phyloP scores from a whole-genome alignment of 164 flowering plant species.

The Magnolia kwangsiensis region DNA sequence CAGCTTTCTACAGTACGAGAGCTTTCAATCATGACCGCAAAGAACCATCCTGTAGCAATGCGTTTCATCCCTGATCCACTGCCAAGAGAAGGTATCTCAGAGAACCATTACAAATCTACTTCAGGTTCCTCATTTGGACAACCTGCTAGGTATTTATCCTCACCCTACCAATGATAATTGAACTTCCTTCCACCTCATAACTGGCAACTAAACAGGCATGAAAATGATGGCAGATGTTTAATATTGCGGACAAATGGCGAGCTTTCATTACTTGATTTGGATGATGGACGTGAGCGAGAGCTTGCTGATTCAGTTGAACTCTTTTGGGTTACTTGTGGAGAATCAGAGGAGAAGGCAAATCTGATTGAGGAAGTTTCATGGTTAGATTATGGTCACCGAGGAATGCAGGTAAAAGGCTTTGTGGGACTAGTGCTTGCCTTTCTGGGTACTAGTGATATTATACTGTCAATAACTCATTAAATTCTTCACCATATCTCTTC shows the following conservation, averaged over 20 bases:
- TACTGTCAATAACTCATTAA: not conserved
- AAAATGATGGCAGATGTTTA: conserved; percentile 59
- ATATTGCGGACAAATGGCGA: conserved; percentile 87
- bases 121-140: conserved; percentile 41
- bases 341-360: conserved; percentile 75
- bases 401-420: conserved; percentile 84
- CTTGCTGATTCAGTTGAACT: conserved; percentile 92
- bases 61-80: conserved; percentile 85
- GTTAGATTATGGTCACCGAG: conserved; percentile 93
- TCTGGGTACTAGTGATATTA: not conserved
- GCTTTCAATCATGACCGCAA: conserved; percentile 97
- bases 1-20: conserved; percentile 99
- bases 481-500: not conserved
- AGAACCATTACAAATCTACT: conserved; percentile 34
- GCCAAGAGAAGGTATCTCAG: conserved; percentile 30
- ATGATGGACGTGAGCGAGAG: conserved; percentile 89
- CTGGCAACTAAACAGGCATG: conserved; percentile 16
- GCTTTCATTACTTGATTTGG: conserved; percentile 92
- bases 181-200: conserved; percentile 4
- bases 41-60: conserved; percentile 96
- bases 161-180: conserved; percentile 5
- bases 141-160: conserved; percentile 59
- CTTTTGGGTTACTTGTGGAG: conserved; percentile 98
- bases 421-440: not conserved
- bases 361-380: conserved; percentile 96